Conservation (phyloP, 163 green algal species). For the Scenedesmus sp. region DNA sequence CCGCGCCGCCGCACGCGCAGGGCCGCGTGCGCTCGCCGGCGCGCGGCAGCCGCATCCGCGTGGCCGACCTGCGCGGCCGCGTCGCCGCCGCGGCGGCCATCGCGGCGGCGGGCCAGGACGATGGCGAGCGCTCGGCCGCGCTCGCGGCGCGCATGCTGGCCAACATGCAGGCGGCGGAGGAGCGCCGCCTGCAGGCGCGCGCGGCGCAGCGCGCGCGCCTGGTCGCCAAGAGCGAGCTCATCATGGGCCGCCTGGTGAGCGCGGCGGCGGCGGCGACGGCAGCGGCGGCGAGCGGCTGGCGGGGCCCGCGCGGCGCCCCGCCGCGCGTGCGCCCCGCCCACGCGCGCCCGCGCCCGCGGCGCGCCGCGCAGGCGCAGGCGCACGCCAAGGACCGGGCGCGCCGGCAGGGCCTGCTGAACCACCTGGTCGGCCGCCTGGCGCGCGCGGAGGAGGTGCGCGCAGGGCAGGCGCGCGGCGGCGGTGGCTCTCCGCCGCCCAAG, state of each 20-base stretch:
- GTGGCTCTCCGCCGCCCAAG: too few species aligned
- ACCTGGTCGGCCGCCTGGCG: constrained; percentile 23
- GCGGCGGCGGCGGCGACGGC: too few species aligned
- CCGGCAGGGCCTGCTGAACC: constrained; percentile 12
- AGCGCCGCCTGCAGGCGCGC: constrained; percentile 8
- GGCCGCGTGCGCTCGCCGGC: too few species aligned
- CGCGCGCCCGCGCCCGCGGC: background rate
- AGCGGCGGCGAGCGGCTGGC: too few species aligned
- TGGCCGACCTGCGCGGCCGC: constrained; percentile 25
- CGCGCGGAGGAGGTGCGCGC: constrained; percentile 18
- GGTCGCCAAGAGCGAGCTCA: constrained; percentile 12
- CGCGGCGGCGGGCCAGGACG: background rate
- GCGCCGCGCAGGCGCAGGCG: background rate
- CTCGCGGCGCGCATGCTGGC: constrained; percentile 28
- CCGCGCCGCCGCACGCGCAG: too few species aligned
- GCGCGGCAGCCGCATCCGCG: too few species aligned
- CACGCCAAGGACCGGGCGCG: constrained; percentile 12
- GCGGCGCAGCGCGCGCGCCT: constrained; percentile 10
- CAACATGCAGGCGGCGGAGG: constrained; percentile 35
- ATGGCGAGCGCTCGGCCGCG: constrained; percentile 17
- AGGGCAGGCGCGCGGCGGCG: too few species aligned
- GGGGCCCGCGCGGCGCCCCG: too few species aligned
- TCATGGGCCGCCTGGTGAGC: constrained; percentile 30
- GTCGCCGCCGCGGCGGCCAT: background rate
- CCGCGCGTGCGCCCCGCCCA: too few species aligned